Conservation (phyloP, 2,329 filamentous ascomycete genomes). For the Blumeria hordei region DNA sequence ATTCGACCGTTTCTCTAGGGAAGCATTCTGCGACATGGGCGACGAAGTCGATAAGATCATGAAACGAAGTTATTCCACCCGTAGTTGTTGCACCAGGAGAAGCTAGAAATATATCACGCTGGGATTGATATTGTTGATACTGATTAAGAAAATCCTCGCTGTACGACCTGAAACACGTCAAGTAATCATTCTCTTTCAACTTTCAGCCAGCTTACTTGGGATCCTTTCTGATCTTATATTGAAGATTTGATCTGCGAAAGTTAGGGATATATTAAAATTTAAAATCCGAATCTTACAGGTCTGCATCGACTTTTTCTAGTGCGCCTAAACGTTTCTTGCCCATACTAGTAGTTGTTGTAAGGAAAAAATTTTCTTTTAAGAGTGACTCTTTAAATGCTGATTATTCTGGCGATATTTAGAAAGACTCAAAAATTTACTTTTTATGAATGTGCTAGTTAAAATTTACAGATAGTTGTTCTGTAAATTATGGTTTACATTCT, state of each 20-base stretch:
- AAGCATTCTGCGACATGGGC: conserved; percentile 89
- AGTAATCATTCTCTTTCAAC: neutral
- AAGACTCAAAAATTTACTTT: no score
- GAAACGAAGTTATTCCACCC: conserved; percentile 54
- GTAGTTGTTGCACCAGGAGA: conserved; percentile 51
- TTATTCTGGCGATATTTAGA: no score
- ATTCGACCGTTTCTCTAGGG: conserved; percentile 51
- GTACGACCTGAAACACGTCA: conserved; percentile 38
- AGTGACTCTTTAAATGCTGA: no score
- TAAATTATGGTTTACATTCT: no score
- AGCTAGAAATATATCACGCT: conserved; percentile 74
- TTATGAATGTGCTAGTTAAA: no score
- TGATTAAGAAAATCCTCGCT: conserved; percentile 71
- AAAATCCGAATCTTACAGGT: conserved; percentile 31
- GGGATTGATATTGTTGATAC: conserved; percentile 76
- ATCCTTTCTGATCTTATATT: conserved; percentile 78
- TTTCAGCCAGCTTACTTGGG: conserved; percentile 32
- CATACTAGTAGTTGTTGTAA: conserved; percentile 22
- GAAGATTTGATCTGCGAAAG: conserved; percentile 44
- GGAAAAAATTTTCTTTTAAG: no score
- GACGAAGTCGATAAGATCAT: conserved; percentile 81
- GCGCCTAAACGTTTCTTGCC: conserved; percentile 77
- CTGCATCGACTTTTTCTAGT: conserved; percentile 85
- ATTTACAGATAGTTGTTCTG: no score
- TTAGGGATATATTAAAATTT: conserved; percentile 4